Base-by-base conservation (phyloP, 352 stramenopile genomes). In the Phytophthora uliginosa region DNA sequence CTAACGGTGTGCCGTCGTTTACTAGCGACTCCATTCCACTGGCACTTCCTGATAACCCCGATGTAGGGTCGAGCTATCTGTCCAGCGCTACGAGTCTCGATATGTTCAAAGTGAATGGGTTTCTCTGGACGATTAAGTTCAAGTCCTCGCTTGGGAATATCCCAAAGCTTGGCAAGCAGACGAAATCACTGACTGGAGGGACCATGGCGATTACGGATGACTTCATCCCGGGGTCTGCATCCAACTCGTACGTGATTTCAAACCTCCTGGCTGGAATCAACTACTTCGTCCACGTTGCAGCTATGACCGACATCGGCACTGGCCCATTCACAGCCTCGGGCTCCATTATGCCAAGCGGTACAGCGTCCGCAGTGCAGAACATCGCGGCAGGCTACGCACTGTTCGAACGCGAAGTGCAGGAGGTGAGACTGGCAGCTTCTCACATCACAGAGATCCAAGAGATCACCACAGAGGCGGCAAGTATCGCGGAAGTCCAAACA, bases 51-150 rank as follows among this genome's bases (percentile, higher is more conserved):
- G 61, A 68, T 10, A 70, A 79, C n/a, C 26, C 81, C 0, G 72
- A 64, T 0, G 79, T 64, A 0, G 13, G 71, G 0, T 74, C 86
- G 0, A 60, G 59, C 13, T 95, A 80, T 59, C 24, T 95, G 4
- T 73, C 74, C 0, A 75, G 64, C 13, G 69, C 73, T 7, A 61
- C 77, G 8, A 54, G 61, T 26, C 60, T 93, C 2, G 78, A 73
- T 8, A 77, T 95, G 10, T 95, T 80, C 69, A 95, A 93, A 70
- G 87, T 88, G 3, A 95, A 95, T 31, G 89, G 89, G 0, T 92
- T 95, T 15, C 50, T 92, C 7, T 95, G 89, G 89, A 93, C 83
- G 0, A 83, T 95, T 58, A 92, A 91, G 56, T 95, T 95, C 42
- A 90, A 89, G 45, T 92, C 86, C 1, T 93, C 81, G 2, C 83